A percentile compares a stretch with the other conserved stretches of the same genome.
Evolutionary conservation across 75 land plant genomes (phyloP).

Genomic region (Pinus tabuliformis): DNA sequence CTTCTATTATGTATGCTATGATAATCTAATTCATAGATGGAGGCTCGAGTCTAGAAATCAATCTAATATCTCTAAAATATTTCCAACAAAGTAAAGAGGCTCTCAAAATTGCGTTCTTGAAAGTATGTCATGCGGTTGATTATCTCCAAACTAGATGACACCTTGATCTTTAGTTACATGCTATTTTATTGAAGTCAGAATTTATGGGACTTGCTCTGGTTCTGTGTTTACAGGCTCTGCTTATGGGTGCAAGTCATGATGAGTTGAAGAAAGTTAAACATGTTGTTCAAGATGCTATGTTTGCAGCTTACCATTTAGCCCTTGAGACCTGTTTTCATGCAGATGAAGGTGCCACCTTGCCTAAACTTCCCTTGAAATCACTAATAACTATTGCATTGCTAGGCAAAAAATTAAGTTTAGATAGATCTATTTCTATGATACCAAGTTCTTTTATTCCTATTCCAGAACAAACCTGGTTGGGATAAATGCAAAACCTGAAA

Average conservation of each 20-base stretch:
- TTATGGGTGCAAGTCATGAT: conserved; percentile 68
- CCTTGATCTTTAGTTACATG: too few species aligned
- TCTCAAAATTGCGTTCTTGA: too few species aligned
- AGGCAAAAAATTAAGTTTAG: conserved; percentile 7
- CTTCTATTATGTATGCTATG: too few species aligned
- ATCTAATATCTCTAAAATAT: too few species aligned
- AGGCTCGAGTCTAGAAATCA: too few species aligned
- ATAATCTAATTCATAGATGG: too few species aligned
- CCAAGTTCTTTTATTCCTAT: neutral
- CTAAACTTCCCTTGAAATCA: conserved; percentile 26
- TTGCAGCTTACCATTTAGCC: conserved; percentile 83
- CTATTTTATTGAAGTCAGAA: neutral
- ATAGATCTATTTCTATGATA: conserved; percentile 19
- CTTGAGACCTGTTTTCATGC: conserved; percentile 85
- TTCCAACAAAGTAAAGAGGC: too few species aligned
- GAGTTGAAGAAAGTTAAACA: conserved; percentile 82
- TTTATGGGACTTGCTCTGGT: neutral
- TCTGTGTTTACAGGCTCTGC: conserved; percentile 56
- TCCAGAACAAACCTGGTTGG: conserved; percentile 14
- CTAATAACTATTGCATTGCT: conserved; percentile 19
- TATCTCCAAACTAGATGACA: too few species aligned
- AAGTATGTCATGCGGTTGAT: too few species aligned
- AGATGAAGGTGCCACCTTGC: conserved; percentile 75
- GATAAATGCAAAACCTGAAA: too few species aligned
- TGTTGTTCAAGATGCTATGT: conserved; percentile 67